Conservation (phyloP, 345 rosid genomes). For the Citrus trifoliata region DNA sequence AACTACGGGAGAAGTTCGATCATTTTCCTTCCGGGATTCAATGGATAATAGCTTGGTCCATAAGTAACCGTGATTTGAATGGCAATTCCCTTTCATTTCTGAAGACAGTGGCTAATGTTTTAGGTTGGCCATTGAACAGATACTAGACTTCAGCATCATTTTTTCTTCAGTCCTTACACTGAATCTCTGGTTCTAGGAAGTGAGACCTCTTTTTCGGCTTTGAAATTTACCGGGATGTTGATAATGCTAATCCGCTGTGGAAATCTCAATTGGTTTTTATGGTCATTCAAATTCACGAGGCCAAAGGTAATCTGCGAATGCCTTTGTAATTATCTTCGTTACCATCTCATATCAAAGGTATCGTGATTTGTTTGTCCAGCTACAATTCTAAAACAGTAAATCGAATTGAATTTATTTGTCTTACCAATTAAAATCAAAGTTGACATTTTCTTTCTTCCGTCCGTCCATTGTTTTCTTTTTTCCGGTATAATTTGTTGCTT, state of each 20-base stretch:
- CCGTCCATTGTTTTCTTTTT: no score
- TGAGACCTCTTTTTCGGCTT: conserved; percentile 54
- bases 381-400: not conserved
- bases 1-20: conserved; percentile 64
- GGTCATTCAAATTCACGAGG: conserved; percentile 2
- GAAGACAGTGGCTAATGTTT: no score
- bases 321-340: conserved; percentile 4
- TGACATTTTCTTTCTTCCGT: no score
- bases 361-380: not conserved
- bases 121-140: no score
- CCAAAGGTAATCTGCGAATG: conserved; percentile 2
- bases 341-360: not conserved
- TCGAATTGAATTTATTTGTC: not conserved
- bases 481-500: no score
- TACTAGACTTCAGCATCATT: conserved; percentile 71
- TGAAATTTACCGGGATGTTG: conserved; percentile 27
- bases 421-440: not conserved
- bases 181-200: conserved; percentile 72
- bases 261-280: not conserved
- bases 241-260: conserved; percentile 23
- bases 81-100: conserved; percentile 9
- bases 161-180: conserved; percentile 66
- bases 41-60: conserved; percentile 98
- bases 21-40: conserved; percentile 58
- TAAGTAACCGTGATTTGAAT: conserved; percentile 38